Evolutionary conservation across 2,329 filamentous ascomycete genomes (phyloP), one percentile per base, ranked within the genome.

Genomic region (Cadophora sp.): DNA sequence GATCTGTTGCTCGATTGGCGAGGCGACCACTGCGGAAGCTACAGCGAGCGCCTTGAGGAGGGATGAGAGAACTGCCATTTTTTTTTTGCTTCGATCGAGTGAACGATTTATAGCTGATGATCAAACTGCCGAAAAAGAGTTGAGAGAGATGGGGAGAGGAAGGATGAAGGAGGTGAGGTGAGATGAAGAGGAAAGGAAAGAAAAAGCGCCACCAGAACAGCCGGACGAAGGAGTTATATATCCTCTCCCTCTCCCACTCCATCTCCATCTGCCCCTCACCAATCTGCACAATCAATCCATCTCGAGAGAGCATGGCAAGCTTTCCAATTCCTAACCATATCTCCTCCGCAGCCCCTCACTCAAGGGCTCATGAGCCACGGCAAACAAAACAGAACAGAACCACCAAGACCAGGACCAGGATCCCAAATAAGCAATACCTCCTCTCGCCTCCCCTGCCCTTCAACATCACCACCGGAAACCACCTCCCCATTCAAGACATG

Each of bases 1-100:
- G 33, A 39, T 8, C 53, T 56, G 30, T 22, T 56, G 53, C 53
- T 56, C 53, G n/a, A 56, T 39, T 56, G 53, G 53, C 5, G 53
- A 39, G 53, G 53, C 53, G n/a, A 56, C 33, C 1, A 56, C 53
- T n/a, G 33, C 18, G 30, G 27, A 39, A 18, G 53, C 53, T 14
- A 56, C 30, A 4, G 53, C 53, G 30, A 56, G 53, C 8, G 8
- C 53, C 22, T 39, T 39, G 18, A 56, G 30, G 22, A 63, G 39
- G 33, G 47, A 53, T 22, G 33, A 51, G 27, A 30, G 8, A 33
- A 56, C 36, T 11, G 30, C 36, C 36, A 56, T 56, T 3, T 39
- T 56, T 13, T 56, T 13, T 18, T 36, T 13, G 33, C n/a, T 39
- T 20, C 1, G 51, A 36, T 36, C 33, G 53, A 56, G 33, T 20